phyloP scores from a whole-genome alignment of 768 basidiomycete genomes.

The Serendipita sp. region DNA sequence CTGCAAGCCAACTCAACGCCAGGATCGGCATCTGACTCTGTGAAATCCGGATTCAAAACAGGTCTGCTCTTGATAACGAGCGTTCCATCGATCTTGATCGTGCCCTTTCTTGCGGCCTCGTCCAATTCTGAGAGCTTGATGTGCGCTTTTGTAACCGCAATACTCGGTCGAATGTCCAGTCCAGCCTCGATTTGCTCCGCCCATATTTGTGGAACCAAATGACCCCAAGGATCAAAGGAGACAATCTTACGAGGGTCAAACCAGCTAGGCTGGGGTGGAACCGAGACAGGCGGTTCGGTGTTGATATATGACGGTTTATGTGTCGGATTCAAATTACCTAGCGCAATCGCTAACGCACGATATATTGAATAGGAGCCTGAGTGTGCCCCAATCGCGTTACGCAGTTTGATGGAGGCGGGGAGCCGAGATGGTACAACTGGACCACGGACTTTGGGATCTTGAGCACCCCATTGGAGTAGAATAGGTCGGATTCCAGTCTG shows the following conservation, averaged over 20 bases:
- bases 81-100: conserved; percentile 64
- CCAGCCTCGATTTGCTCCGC: conserved; percentile 44
- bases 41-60: conserved; percentile 47
- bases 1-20: conserved; percentile 81
- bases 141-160: conserved; percentile 84
- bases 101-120: conserved; percentile 56
- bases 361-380: conserved; percentile 91
- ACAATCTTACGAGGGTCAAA: conserved; percentile 66
- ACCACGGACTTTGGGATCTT: conserved; percentile 49
- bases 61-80: conserved; percentile 59
- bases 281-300: conserved; percentile 71
- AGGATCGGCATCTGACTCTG: conserved; percentile 36
- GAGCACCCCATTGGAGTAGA: conserved; percentile 68
- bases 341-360: conserved; percentile 80
- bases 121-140: conserved; percentile 92
- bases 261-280: conserved; percentile 70
- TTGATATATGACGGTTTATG: conserved; percentile 71
- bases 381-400: conserved; percentile 91
- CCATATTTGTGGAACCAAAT: conserved; percentile 64
- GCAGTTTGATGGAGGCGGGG: conserved; percentile 65
- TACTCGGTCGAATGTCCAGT: conserved; percentile 80
- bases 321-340: conserved; percentile 62
- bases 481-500: conserved; percentile 77
- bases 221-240: conserved; percentile 87
- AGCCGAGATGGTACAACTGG: conserved; percentile 83